A percentile compares a stretch with the other conserved stretches of the same genome.
phyloP scores from a whole-genome alignment of 2,329 filamentous ascomycete species.

The Rutstroemia sydowiana region DNA sequence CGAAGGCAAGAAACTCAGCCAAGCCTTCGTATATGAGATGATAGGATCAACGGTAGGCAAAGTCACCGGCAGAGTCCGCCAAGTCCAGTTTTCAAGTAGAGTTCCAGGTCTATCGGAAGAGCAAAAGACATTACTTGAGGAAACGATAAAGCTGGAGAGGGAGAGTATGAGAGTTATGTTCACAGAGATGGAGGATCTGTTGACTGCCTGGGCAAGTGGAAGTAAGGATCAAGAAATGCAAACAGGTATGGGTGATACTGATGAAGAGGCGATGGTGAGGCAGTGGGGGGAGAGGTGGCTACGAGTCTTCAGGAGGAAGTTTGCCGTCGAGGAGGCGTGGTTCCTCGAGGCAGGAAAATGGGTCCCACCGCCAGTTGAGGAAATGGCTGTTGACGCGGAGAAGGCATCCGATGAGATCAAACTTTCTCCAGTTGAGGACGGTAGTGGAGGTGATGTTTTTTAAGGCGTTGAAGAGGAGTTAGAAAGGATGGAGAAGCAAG shows the following conservation, averaged over 20 bases:
- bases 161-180: constrained; percentile 74
- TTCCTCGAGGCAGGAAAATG: constrained; percentile 34
- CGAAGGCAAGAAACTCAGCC: constrained; percentile 55
- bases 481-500: neutral
- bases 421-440: neutral
- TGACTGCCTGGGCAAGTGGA: constrained; percentile 64
- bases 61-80: constrained; percentile 77
- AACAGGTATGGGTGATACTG: constrained; percentile 35
- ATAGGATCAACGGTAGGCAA: constrained; percentile 83
- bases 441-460: neutral
- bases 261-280: constrained; percentile 56
- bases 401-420: neutral
- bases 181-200: constrained; percentile 68
- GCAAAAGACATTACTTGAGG: constrained; percentile 42
- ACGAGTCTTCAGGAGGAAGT: constrained; percentile 73
- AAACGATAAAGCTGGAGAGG: constrained; percentile 62
- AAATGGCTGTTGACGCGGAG: constrained; percentile 4
- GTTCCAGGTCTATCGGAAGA: constrained; percentile 48
- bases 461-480: neutral
- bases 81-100: constrained; percentile 62
- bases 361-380: constrained; percentile 13
- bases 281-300: constrained; percentile 84
- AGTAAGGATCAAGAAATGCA: constrained; percentile 72
- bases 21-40: constrained; percentile 80
- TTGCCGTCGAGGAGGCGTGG: constrained; percentile 76